These are phyloP conservation scores for Russula dissimulans DNA, from an alignment of 768 basidiomycete species.

Conservation along the genomic window DNA sequence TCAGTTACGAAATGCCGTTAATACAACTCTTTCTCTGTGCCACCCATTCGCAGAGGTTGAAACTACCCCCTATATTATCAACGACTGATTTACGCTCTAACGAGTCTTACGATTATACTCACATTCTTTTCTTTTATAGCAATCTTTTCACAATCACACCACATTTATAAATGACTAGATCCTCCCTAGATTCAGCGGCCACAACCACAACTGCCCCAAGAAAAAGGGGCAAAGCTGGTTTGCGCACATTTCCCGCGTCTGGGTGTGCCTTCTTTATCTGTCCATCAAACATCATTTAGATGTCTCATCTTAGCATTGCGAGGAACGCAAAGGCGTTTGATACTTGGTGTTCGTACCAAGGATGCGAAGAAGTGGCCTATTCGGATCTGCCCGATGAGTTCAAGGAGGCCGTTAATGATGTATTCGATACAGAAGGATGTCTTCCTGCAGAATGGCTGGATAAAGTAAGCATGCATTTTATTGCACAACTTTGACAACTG, in stretches of 20 bases:
- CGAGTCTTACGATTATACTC: conserved; percentile 3
- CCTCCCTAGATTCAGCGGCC: conserved; percentile 7
- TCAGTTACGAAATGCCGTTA: background rate
- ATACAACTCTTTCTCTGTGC: conserved; percentile 4
- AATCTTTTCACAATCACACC: background rate
- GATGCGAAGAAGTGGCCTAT: conserved; percentile 41
- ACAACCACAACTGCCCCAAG: background rate
- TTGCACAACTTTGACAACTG: no score
- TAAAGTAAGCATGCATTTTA: conserved; percentile 26
- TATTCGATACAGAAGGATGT: conserved; percentile 31
- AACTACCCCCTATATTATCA: background rate
- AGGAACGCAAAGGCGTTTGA: conserved; percentile 41
- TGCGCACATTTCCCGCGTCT: conserved; percentile 6
- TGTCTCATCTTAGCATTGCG: conserved; percentile 33
- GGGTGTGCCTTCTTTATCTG: conserved; percentile 1
- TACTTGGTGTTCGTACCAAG: conserved; percentile 41
- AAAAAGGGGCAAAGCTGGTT: background rate
- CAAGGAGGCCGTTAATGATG: conserved; percentile 27
- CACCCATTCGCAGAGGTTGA: conserved; percentile 3
- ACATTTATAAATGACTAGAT: conserved; percentile 3
- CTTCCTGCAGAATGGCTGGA: conserved; percentile 38
- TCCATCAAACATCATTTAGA: background rate
- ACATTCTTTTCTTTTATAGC: conserved; percentile 7
- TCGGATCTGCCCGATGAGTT: conserved; percentile 36
- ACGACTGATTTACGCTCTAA: background rate